Evolutionary conservation across 2,329 filamentous ascomycete genomes (phyloP).

Genomic region (Penicillium oxalicum): DNA sequence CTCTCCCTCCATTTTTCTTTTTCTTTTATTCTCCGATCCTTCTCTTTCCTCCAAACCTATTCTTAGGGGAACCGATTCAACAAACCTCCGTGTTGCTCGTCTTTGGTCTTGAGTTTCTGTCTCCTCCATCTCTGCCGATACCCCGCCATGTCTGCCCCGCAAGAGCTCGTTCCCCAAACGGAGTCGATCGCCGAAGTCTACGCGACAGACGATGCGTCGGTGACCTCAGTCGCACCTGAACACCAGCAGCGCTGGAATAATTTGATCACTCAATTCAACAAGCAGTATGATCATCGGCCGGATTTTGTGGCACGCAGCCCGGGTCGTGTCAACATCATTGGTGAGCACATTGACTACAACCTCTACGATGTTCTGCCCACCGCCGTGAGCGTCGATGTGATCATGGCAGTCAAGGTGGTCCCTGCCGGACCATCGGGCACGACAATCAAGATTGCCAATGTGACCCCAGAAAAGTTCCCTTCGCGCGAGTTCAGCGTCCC

Average conservation of each 20-base stretch:
- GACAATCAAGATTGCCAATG: conserved; percentile 73
- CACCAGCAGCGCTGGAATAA: conserved; percentile 71
- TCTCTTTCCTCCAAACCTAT: too few species aligned
- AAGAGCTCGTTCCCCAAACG: conserved; percentile 63
- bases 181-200: conserved; percentile 77
- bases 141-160: conserved; percentile 36
- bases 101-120: neutral
- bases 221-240: conserved; percentile 58
- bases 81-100: too few species aligned
- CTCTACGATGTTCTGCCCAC: conserved; percentile 94
- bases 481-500: conserved; percentile 68
- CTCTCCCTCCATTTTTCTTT: too few species aligned
- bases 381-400: conserved; percentile 84
- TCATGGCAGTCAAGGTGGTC: conserved; percentile 68
- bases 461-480: conserved; percentile 69
- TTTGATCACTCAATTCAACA: conserved; percentile 65
- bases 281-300: conserved; percentile 62
- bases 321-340: conserved; percentile 95
- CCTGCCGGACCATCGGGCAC: conserved; percentile 41
- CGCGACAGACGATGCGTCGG: conserved; percentile 69
- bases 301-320: conserved; percentile 85
- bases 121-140: conserved; percentile 3
- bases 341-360: conserved; percentile 98
- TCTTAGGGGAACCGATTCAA: too few species aligned
- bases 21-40: too few species aligned